Evolutionary conservation across 2,329 filamentous ascomycete genomes (phyloP).

Genomic region (Passalora sequoiae): DNA sequence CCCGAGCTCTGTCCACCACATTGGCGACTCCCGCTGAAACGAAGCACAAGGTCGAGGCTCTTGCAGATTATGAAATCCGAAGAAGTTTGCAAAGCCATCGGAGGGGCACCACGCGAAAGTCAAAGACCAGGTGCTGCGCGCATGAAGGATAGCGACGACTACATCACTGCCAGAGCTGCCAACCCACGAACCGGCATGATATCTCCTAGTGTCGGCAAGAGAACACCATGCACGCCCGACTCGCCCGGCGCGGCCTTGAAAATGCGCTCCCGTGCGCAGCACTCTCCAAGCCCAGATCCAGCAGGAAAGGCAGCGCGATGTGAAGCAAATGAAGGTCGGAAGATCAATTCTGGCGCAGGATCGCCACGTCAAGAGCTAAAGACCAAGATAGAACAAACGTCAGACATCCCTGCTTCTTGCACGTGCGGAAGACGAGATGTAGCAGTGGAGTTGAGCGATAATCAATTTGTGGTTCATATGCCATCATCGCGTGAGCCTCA

Average conservation of each 20-base stretch:
- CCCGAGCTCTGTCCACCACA: slow-evolving; percentile 21
- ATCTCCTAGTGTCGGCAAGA: slow-evolving; percentile 29
- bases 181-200: slow-evolving; percentile 34
- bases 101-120: too few relatives aligned
- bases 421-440: not conserved
- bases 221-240: slow-evolving; percentile 27
- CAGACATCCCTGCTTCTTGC: not conserved
- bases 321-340: slow-evolving; percentile 26
- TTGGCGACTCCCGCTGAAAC: slow-evolving; percentile 11
- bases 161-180: slow-evolving; percentile 33
- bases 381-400: slow-evolving; percentile 10
- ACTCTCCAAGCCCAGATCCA: slow-evolving; percentile 18
- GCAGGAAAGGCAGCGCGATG: slow-evolving; percentile 16
- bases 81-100: too few relatives aligned
- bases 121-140: slow-evolving; percentile 26
- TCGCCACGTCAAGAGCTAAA: too few relatives aligned
- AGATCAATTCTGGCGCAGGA: slow-evolving; percentile 22
- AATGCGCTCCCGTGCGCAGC: slow-evolving; percentile 14
- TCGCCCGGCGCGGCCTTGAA: slow-evolving; percentile 30
- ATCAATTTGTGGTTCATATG: slow-evolving; percentile 32
- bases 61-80: too few relatives aligned
- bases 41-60: too few relatives aligned
- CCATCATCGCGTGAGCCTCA: slow-evolving; percentile 34
- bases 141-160: slow-evolving; percentile 35
- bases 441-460: slow-evolving; percentile 11